Base-by-base conservation (phyloP, 495 filamentous ascomycete species). In the Friedmanniomyces simplex region DNA sequence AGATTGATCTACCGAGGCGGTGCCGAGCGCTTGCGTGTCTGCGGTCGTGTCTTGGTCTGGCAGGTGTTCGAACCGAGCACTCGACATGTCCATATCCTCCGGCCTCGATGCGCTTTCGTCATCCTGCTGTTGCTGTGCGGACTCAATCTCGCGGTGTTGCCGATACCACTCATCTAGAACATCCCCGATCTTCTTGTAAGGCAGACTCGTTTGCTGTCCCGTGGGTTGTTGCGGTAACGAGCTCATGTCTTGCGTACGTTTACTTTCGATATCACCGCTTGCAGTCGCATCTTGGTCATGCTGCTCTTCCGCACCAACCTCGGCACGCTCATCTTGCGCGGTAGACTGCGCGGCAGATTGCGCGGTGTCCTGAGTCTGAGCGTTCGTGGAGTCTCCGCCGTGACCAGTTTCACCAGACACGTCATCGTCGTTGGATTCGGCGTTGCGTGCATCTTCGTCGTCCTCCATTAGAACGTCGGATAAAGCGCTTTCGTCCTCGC, bases 161-260 rank as follows among this genome's bases (percentile, higher is more conserved):
- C 85, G 81, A 69, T 96, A 88, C 90, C 91, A 99, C 60, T 83
- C 76, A 63, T 96, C 91, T n/a, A 99, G 76, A 21, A 86, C 83
- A 73, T 96, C 88, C 1, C 94, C 94, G 54, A 99, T 78, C 59
- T 93, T 91, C 73, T 91, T 89, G 76, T 95, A 95, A 1, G 89
- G 83, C 52, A 85, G 76, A 21, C 18, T 58, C 45, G 13, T 28
- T 52, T 53, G 56, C 43, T 67, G 56, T 22, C 63, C 59, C 13
- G 61, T 41, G 4, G 52, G 43, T 2, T 64, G 50, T 18, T 62
- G 14, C 10, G 30, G 8, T 18, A 20, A 28, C 1, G 49, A 20
- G 13, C n/a, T 34, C n/a, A 18, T 22, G 11, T 52, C 46, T 34
- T 62, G 28, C 21, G n/a, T 30, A 12, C 16, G 37, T 1, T 24